Evolutionary conservation across 2,329 filamentous ascomycete genomes (phyloP), one percentile per base, ranked within the genome.

Genomic region (Emmonsiellopsis sp.): DNA sequence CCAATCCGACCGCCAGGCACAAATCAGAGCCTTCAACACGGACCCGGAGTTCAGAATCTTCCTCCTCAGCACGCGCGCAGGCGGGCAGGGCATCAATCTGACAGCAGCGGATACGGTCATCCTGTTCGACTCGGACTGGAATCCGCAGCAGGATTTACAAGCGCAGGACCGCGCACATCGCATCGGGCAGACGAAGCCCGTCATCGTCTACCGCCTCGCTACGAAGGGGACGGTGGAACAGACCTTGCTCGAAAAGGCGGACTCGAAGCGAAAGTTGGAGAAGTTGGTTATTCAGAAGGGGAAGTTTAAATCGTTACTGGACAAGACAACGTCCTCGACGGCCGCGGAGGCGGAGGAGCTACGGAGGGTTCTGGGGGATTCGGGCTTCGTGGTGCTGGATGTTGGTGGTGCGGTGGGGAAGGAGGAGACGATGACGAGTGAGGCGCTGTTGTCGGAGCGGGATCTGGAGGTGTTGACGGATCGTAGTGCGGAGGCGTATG

Each of bases 31-130:
- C 7, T 93, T 92, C 72, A 91, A 90, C 65, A 76, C 73, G 1
- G 75, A 87, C 54, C 71, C 79, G 0, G 72, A 80, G 0, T 79
- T 79, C 67, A 87, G 85, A 55, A 74, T 98, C 30, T 98, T 98
- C 66, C 74, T 97, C 3, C 78, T 98, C 0, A 92, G 87, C 3
- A 98, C 93, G 0, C 81, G 93, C 11, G 93, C 93, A 0, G 93
- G 93, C 20, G 93, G 93, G 0, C 90, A 98, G n/a, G 93, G 93
- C 57, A 98, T 98, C 76, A 98, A 98, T 64, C 73, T 98, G 52
- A 98, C 97, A 89, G 97, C 93, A 26, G 93, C 93, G 7, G 94
- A 98, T 65, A 98, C 93, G 0, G 93, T 98, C 59, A 85, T 98
- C 62, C 86, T 98, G 44, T 98, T 97, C 63, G 94, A 98, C 69